Percentiles rank a stretch among this genome's conserved stretches.
phyloP scores from a whole-genome alignment of 768 basidiomycete genomes.

The Hirschioporus abietinus region DNA sequence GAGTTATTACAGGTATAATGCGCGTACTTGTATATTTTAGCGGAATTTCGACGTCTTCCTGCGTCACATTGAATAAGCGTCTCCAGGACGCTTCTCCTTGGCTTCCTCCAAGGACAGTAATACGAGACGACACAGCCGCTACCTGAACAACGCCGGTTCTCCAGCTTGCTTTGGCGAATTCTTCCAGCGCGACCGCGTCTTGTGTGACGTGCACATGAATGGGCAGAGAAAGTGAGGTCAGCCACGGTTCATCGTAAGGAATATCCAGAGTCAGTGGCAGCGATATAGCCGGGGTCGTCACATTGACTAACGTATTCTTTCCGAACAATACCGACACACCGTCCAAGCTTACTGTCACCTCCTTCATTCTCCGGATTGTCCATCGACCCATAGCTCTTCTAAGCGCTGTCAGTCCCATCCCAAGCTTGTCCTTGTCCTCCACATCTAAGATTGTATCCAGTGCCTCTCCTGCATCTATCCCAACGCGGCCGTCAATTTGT shows the following conservation, averaged over 20 bases:
- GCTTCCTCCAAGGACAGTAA: constrained; percentile 47
- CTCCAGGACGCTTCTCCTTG: constrained; percentile 44
- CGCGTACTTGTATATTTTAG: constrained; percentile 52
- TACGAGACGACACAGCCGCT: constrained; percentile 35
- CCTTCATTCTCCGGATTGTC: constrained; percentile 52
- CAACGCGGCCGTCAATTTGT: constrained; percentile 48
- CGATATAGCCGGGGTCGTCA: constrained; percentile 46
- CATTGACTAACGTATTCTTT: constrained; percentile 34
- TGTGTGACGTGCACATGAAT: constrained; percentile 49
- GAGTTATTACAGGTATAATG: constrained; percentile 2
- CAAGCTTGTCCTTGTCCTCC: constrained; percentile 25
- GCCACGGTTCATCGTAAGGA: constrained; percentile 49
- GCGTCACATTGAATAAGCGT: constrained; percentile 29
- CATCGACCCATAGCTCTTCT: constrained; percentile 70
- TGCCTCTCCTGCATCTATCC: constrained; percentile 61
- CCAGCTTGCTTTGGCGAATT: constrained; percentile 60
- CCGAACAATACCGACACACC: constrained; percentile 45
- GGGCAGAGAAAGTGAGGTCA: constrained; percentile 46
- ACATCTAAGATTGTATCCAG: constrained; percentile 40
- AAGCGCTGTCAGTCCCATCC: constrained; percentile 30
- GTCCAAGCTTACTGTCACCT: constrained; percentile 50
- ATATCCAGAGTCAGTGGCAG: constrained; percentile 53
- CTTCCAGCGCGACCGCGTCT: constrained; percentile 40
- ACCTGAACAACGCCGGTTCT: constrained; percentile 42
- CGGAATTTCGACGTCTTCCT: constrained; percentile 40